These are phyloP conservation scores for Globisporangium echinulatum DNA, from an alignment of 352 stramenopile species.

Conservation along the genomic window DNA sequence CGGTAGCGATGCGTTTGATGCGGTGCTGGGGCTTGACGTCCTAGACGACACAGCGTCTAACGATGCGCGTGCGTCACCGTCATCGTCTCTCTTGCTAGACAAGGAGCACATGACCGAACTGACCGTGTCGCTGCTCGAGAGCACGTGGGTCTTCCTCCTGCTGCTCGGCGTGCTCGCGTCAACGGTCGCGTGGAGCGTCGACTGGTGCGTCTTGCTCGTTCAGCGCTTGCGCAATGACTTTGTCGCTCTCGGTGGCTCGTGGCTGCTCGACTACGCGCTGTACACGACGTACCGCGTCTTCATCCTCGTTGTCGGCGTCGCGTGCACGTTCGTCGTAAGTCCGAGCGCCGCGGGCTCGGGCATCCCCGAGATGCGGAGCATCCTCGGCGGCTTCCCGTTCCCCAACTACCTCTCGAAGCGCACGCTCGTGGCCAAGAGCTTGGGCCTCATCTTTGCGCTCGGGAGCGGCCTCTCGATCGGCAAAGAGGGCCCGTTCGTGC, in stretches of 20 bases:
- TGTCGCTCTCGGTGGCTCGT: conserved; percentile 36
- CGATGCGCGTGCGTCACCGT: conserved; percentile 7
- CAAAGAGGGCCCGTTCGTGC: conserved; percentile 78
- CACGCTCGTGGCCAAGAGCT: conserved; percentile 58
- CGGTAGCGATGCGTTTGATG: conserved; percentile 12
- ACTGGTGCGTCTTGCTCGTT: conserved; percentile 49
- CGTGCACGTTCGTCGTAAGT: conserved; percentile 51
- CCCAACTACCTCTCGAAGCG: conserved; percentile 55
- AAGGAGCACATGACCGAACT: conserved; percentile 41
- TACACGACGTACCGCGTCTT: conserved; percentile 53
- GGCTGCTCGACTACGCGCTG: conserved; percentile 50
- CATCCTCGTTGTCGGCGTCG: conserved; percentile 56
- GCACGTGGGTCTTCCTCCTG: conserved; percentile 71
- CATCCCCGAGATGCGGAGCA: conserved; percentile 77
- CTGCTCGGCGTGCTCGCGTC: conserved; percentile 50
- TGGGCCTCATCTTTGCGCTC: conserved; percentile 55
- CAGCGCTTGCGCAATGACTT: conserved; percentile 30
- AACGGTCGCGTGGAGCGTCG: conserved; percentile 56
- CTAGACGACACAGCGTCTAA: conserved; percentile 14
- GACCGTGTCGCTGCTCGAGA: conserved; percentile 49
- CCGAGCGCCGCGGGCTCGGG: conserved; percentile 60
- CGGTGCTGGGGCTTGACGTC: conserved; percentile 10
- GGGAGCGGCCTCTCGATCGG: conserved; percentile 68
- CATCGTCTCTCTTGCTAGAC: conserved; percentile 21
- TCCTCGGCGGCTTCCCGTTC: conserved; percentile 64